Percentiles rank a stretch among this genome's conserved stretches.
Conservation (phyloP, 2,329 filamentous ascomycete genomes). For the Fusarium sp. region DNA sequence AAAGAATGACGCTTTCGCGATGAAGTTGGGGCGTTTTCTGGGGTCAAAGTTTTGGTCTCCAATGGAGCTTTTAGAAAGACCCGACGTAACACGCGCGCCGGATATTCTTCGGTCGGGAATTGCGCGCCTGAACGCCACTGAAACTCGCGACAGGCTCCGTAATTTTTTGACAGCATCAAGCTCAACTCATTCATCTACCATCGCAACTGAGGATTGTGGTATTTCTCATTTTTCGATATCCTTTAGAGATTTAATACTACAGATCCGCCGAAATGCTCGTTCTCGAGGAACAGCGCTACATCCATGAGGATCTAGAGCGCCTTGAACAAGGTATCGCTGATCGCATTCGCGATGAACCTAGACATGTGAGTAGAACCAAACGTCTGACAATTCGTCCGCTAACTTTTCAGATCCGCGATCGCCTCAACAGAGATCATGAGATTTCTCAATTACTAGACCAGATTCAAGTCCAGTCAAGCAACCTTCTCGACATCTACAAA, state of each 20-base stretch:
- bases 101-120: conserved; percentile 46
- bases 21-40: conserved; percentile 13
- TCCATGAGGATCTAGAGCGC: conserved; percentile 96
- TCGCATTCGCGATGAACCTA: conserved; percentile 87
- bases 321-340: conserved; percentile 94
- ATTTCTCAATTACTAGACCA: conserved; percentile 86
- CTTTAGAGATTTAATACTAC: not conserved
- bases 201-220: not conserved
- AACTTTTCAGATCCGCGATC: conserved; percentile 78
- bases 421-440: conserved; percentile 91
- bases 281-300: conserved; percentile 90
- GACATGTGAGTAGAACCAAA: conserved; percentile 71
- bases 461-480: conserved; percentile 86
- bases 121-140: conserved; percentile 39
- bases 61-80: conserved; percentile 25
- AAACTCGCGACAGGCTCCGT: conserved; percentile 43
- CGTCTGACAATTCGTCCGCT: conserved; percentile 21
- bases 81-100: conserved; percentile 39
- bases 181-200: conserved; percentile 24
- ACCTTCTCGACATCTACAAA: conserved; percentile 84
- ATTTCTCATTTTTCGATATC: not conserved
- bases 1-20: conserved; percentile 25
- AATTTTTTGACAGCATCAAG: conserved; percentile 42
- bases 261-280: conserved; percentile 72
- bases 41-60: conserved; percentile 45